Percentiles rank a stretch among this genome's conserved stretches.
Evolutionary conservation across 2,329 filamentous ascomycete species (phyloP).

Genomic region (Fusarium udum): DNA sequence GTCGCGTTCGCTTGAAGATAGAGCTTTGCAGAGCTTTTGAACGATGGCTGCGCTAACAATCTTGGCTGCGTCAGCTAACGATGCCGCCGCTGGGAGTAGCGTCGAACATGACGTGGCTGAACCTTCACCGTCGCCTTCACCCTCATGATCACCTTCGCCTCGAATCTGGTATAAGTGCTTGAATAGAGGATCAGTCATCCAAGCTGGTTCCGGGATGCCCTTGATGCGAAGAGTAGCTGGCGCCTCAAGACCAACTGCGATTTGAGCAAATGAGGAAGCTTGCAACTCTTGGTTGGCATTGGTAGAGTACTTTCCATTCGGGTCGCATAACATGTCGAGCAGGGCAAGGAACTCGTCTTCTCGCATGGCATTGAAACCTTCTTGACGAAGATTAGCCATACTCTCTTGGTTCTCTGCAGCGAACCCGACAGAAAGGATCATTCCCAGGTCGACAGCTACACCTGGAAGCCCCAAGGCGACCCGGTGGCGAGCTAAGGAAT

Average conservation of each 20-base stretch:
- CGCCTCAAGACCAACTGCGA: not conserved
- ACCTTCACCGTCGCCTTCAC: not conserved
- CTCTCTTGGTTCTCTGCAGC: slow-evolving; percentile 55
- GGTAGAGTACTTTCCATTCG: not conserved
- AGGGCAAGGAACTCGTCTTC: slow-evolving; percentile 3
- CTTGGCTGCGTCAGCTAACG: not conserved
- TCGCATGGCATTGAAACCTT: not conserved
- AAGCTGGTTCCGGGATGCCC: not conserved
- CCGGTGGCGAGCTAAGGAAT: slow-evolving; percentile 1
- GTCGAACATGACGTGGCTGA: not conserved
- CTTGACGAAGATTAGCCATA: not conserved
- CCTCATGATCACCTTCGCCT: not conserved
- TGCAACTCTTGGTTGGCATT: not conserved
- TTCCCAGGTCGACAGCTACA: slow-evolving; percentile 62
- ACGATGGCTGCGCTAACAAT: not conserved
- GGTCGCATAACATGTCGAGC: not conserved
- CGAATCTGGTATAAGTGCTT: not conserved
- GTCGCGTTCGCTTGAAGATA: slow-evolving; percentile 41
- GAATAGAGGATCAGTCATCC: not conserved
- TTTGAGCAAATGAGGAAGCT: not conserved
- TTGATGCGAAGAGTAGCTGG: not conserved
- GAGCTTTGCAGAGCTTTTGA: not conserved
- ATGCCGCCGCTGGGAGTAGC: not conserved
- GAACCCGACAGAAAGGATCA: slow-evolving; percentile 61
- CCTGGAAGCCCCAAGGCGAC: slow-evolving; percentile 26